Evolutionary conservation across 1,284 basidiomycete species (phyloP), one percentile per base, ranked within the genome.

Genomic region (Clitocybe nebularis): DNA sequence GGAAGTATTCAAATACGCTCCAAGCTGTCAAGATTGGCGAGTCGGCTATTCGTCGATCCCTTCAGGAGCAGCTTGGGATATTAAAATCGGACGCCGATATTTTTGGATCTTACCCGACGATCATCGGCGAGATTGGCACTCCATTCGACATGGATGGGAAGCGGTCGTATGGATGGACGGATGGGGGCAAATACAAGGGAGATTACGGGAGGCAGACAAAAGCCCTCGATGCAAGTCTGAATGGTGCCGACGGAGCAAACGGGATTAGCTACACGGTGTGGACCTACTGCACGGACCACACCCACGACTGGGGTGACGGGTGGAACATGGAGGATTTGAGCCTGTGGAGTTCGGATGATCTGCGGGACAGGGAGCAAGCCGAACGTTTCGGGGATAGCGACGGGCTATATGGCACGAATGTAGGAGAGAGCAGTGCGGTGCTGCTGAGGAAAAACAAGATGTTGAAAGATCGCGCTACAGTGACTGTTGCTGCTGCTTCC

Each of bases 251-350:
- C 60, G 94, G 93, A 0, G 67, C 68, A 6, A 95, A 96, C 55
- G 71, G 68, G 34, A 65, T 96, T 52, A 93, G 77, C 60, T 97
- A 82, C 60, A 92, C 93, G 11, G 63, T 93, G 5, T 98, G 95
- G 95, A 93, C 84, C 19, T 98, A 98, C 58, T 85, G 84, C 42
- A 75, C 91, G 0, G 83, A 88, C 50, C 77, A 74, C 58, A 76
- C 72, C 17, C 93, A 97, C 60, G 65, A 79, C 56, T 97, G 91
- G 91, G 93, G 94, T 13, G 95, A 98, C 61, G 82, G 84, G 2
- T 99, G 94, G 94, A 94, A 98, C 61, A 82, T 91, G 63, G 95
- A 99, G 67, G 95, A 98, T 65, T 65, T 98, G 44, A 93, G 90
- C 48, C 52, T 95, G 8, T 98, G 90, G 91, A 87, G 85, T 52